Evolutionary conservation across 495 filamentous ascomycete genomes (phyloP).

Genomic region (Xanthoparmelia taractica): DNA sequence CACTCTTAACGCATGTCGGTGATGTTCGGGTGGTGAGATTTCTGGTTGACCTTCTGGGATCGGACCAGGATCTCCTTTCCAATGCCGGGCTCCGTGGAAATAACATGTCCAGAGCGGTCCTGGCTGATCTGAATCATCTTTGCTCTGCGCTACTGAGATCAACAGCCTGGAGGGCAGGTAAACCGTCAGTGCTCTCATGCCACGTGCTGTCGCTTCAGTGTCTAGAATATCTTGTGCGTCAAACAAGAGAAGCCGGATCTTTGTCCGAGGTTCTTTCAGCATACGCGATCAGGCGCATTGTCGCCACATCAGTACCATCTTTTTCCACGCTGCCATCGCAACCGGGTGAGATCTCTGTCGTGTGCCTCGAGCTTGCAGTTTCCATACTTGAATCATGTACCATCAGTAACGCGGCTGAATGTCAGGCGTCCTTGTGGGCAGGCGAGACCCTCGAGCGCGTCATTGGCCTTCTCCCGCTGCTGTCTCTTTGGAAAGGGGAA

Average conservation of each 20-base stretch:
- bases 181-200: constrained; percentile 48
- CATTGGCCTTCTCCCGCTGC: constrained; percentile 19
- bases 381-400: constrained; percentile 60
- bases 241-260: constrained; percentile 42
- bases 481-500: constrained; percentile 15
- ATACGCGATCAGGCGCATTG: constrained; percentile 43
- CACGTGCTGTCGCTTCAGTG: constrained; percentile 56
- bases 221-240: constrained; percentile 52
- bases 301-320: constrained; percentile 36
- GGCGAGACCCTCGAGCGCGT: constrained; percentile 19
- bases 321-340: neutral
- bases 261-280: constrained; percentile 45
- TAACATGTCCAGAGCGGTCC: constrained; percentile 61
- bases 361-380: constrained; percentile 35
- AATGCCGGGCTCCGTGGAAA: constrained; percentile 54
- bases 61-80: constrained; percentile 42
- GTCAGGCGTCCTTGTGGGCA: constrained; percentile 24
- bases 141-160: constrained; percentile 41
- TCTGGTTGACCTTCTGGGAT: constrained; percentile 46
- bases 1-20: constrained; percentile 44
- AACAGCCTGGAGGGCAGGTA: constrained; percentile 49
- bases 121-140: constrained; percentile 46
- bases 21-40: constrained; percentile 42
- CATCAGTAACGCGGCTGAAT: constrained; percentile 28
- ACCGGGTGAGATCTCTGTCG: neutral